A percentile compares a stretch with the other conserved stretches of the same genome.
Evolutionary conservation across 139 green algal genomes (phyloP).

Genomic region (Chlorella sp.): DNA sequence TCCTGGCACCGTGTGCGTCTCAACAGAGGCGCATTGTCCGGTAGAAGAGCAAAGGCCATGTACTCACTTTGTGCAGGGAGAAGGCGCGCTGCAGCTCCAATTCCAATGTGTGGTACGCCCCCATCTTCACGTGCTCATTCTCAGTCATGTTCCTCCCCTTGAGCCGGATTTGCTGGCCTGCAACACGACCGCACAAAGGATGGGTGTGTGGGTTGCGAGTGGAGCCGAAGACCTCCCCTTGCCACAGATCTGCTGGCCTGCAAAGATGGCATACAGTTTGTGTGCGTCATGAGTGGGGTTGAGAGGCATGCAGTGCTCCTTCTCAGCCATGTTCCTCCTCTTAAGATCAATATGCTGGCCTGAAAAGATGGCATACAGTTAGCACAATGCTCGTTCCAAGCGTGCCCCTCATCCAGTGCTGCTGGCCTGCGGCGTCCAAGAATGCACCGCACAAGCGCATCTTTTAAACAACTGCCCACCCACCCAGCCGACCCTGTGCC

Average conservation of each 20-base stretch:
- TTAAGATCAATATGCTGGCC: conserved; percentile 70
- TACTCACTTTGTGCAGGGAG: conserved; percentile 60
- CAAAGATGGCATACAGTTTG: neutral
- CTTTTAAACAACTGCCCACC: no score
- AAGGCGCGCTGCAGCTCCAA: conserved; percentile 86
- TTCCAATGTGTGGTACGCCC: conserved; percentile 96
- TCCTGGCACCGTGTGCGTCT: no score
- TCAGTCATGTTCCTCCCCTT: conserved; percentile 81
- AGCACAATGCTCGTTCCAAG: neutral
- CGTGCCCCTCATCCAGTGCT: neutral
- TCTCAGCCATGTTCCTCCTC: conserved; percentile 78
- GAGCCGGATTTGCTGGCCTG: conserved; percentile 70
- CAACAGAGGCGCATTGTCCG: neutral
- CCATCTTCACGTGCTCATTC: conserved; percentile 92
- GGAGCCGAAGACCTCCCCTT: neutral
- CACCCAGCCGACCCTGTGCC: no score
- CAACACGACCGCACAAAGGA: neutral
- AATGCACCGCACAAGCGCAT: no score
- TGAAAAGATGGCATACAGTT: conserved; percentile 12
- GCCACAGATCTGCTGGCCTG: neutral
- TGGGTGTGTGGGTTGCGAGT: neutral
- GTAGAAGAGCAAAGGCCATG: neutral
- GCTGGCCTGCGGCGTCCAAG: no score
- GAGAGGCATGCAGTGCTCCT: conserved; percentile 66
- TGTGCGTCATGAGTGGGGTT: no score